These are phyloP conservation scores for Tetramitus jugosus DNA, from an alignment of 208 protist genomes.

Conservation along the genomic window DNA sequence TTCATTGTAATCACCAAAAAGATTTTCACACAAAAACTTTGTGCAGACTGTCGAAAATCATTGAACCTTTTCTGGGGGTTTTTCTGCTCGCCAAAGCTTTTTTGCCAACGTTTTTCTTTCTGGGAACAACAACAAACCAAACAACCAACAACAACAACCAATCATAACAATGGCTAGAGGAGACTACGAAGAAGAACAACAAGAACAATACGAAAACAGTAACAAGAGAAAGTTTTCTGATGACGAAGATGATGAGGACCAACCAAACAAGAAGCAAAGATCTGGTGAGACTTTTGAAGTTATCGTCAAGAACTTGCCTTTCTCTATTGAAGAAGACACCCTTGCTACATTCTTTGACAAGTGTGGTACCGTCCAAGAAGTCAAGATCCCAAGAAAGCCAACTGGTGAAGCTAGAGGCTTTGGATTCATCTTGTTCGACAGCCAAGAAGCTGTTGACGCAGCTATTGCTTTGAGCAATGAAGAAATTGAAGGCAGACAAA, in stretches of 20 bases:
- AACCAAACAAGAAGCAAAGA: background rate
- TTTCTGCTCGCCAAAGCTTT: too few relatives aligned
- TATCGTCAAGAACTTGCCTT: constrained; percentile 41
- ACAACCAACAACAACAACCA: too few relatives aligned
- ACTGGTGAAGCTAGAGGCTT: background rate
- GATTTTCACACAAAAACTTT: too few relatives aligned
- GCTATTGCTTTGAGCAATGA: background rate
- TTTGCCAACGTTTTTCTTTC: too few relatives aligned
- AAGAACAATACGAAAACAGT: background rate
- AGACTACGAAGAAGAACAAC: background rate
- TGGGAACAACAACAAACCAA: too few relatives aligned
- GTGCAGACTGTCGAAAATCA: too few relatives aligned
- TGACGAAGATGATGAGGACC: background rate
- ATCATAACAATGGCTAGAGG: too few relatives aligned
- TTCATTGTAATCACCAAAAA: too few relatives aligned
- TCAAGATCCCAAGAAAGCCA: background rate
- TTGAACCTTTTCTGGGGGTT: too few relatives aligned
- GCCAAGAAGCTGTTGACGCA: background rate
- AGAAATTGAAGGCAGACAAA: background rate
- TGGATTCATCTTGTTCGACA: background rate
- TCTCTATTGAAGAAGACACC: constrained; percentile 30
- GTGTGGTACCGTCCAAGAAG: background rate
- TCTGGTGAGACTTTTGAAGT: constrained; percentile 14
- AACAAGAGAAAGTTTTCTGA: background rate
- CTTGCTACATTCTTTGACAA: constrained; percentile 36